phyloP scores from a whole-genome alignment of 345 rosid genomes.

The Brassica incana region DNA sequence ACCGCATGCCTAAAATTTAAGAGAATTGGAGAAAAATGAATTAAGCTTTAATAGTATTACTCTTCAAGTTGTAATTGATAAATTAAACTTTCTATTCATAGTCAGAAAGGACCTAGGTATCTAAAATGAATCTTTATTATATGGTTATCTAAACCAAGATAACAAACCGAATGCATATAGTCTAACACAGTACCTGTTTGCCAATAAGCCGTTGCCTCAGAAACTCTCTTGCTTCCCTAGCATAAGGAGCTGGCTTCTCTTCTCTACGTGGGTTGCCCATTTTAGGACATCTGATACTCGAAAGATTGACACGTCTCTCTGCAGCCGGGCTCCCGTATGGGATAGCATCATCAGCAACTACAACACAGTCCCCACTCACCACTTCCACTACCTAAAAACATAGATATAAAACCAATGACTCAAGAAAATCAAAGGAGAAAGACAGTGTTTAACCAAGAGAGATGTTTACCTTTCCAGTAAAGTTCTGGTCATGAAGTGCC shows the following conservation, averaged over 20 bases:
- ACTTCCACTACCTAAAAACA: constrained; percentile 82
- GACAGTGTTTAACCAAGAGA: background rate
- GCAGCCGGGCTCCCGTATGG: constrained; percentile 81
- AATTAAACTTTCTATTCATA: background rate
- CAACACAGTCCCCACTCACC: constrained; percentile 92
- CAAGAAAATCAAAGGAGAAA: background rate
- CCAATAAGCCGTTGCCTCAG: constrained; percentile 83
- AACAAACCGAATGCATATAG: background rate
- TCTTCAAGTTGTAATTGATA: background rate
- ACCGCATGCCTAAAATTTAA: background rate
- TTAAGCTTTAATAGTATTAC: background rate
- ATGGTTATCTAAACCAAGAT: background rate
- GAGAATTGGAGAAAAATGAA: background rate
- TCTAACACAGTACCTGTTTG: constrained; percentile 50
- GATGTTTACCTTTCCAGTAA: constrained; percentile 73
- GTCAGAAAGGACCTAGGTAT: background rate
- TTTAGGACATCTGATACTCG: constrained; percentile 92
- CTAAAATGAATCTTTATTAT: background rate
- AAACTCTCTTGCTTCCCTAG: constrained; percentile 91
- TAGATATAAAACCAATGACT: constrained; percentile 6
- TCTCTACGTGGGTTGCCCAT: constrained; percentile 87
- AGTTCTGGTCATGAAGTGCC: constrained; percentile 88
- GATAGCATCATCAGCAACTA: constrained; percentile 88
- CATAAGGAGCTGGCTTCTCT: constrained; percentile 90
- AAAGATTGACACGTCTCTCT: constrained; percentile 86